Evolutionary conservation across 768 basidiomycete genomes (phyloP), one percentile per base, ranked within the genome.

Genomic region (Pleurotus eryngii): DNA sequence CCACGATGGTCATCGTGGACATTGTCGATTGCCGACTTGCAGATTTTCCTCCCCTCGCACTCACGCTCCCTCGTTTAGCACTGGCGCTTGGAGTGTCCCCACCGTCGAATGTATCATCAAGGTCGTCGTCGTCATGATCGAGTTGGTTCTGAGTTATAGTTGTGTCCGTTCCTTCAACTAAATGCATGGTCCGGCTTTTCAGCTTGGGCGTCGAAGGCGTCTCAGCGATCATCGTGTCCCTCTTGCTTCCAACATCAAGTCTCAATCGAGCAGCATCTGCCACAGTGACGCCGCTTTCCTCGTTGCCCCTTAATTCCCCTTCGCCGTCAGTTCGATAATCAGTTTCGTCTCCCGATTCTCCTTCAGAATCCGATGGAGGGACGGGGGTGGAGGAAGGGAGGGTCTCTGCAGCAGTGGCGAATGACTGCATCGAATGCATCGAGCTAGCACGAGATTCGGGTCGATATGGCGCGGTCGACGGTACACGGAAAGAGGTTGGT

Each of bases 371-470:
- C 12, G 51, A 40, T 17, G n/a, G 49, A 11, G 46, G 26, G n/a
- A 42, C 47, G 3, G 51, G 24, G 11, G 42, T 57, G 7, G 60
- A 55, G 17, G 30, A 45, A 12, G 39, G 42, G 5, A 51, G 40
- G 17, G 58, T 43, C 46, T 59, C 58, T 14, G 30, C 22, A 11
- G 60, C 60, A 3, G 60, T 61, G 5, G 47, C 48, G 35, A 56
- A 61, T 8, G 60, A 59, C 11, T 49, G 24, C 30, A 35, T 51
- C 5, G 57, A 59, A 27, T 26, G 24, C 46, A 59, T 51, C 5
- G 57, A 59, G 39, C 60, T 61, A 35, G 60, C 57, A 17, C 60
- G 38, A 6, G 56, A 37, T 27, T 50, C 51, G 12, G 46, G 45
- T 39, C 50, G 40, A 56, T 54, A 57, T 8, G 59, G 46, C 18